Base-by-base conservation (phyloP, 257 asterid genomes). In the Solanum corneliomulleri region DNA sequence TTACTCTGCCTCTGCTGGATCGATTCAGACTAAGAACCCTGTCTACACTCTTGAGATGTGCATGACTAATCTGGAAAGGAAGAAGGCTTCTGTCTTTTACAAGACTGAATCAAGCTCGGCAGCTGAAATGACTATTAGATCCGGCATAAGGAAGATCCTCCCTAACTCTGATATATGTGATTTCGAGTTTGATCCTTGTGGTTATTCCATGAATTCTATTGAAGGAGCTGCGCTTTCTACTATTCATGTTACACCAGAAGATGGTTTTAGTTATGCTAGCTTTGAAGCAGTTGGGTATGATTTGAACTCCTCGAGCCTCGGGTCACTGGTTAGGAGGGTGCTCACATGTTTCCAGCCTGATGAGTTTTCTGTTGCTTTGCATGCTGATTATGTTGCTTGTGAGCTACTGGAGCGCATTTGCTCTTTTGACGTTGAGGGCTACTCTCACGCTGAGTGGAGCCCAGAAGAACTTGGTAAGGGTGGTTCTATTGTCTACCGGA, bases 211-310 rank as follows among this genome's bases (percentile, higher is more conserved):
- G 93, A 91, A 91, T 66, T 89, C 93, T 37, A 85, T 89, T 84
- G 90, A 91, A 89, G 90, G 85, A 39, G 84, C 75, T 66, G 89
- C 89, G 1, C 41, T 89, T 7, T 91, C 93, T 29, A 89, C 91
- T 27, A 88, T 91, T 39, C 93, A 91, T 52, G 88, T 91, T 49
- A 91, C 93, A 4, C 93, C 91, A 2, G 93, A 89, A 82, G 93
- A 89, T 41, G 91, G 91, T 9, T 91, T 91, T 82, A 91, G 93
- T 41, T 91, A 89, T 49, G 93, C 93, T 8, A 91, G 93, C 90
- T 89, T 91, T 88, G 93, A 89, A 85, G 86, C 91, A 7, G 88
- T 86, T 66, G 90, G 91, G n/a, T 89, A 91, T 82, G 90, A 91
- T 74, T 85, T 91, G 2, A 75, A 88, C 52, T 80, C 21, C 41